Base-by-base conservation (phyloP, 2,329 filamentous ascomycete genomes). In the Fusarium pseudograminearum region DNA sequence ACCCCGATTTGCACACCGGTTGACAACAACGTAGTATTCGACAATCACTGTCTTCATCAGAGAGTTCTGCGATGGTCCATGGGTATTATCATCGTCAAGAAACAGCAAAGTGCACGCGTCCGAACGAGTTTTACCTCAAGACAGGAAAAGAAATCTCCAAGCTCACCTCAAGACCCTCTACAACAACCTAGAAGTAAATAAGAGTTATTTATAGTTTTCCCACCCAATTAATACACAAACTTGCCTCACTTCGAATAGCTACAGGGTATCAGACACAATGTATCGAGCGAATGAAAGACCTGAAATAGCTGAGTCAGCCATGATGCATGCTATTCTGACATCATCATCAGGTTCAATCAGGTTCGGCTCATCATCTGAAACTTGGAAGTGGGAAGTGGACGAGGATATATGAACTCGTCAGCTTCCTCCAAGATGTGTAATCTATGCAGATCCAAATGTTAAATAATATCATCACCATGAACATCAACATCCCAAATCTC, bases 401-500 rank as follows among this genome's bases (percentile, higher is more conserved):
- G 38, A 28, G n/a, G 30, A 54, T 53, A 64, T 54, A 63, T 64
- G 42, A 68, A 18, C 20, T 34, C 31, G 34, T 50, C 41, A 24
- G 3, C 2, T 11, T n/a, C n/a, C 30, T 16, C 3, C 5, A 6
- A 6, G 0, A 24, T 7, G 30, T 11, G 7, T 7, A 5, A 11
- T 14, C 4, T 12, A n/a, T 15, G 14, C 16, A 28, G 14, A 7
- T 18, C 24, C 3, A 9, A 31, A 45, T 14, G 3, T 28, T 12
- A 5, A 41, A 14, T 44, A 31, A 22, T 7, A 16, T 31, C 22
- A 14, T 18, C 42, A 46, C 41, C 9, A 77, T 77, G 75, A 77
- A 73, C 33, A 38, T 77, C 24, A 72, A 76, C 20, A 68, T 77
- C 3, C 75, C 75, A 10, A 67, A 78, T 18, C 42, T 78, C 9